A percentile compares a stretch with the other conserved stretches of the same genome.
phyloP scores from a whole-genome alignment of 768 basidiomycete genomes.

The Tulasnella sp. region DNA sequence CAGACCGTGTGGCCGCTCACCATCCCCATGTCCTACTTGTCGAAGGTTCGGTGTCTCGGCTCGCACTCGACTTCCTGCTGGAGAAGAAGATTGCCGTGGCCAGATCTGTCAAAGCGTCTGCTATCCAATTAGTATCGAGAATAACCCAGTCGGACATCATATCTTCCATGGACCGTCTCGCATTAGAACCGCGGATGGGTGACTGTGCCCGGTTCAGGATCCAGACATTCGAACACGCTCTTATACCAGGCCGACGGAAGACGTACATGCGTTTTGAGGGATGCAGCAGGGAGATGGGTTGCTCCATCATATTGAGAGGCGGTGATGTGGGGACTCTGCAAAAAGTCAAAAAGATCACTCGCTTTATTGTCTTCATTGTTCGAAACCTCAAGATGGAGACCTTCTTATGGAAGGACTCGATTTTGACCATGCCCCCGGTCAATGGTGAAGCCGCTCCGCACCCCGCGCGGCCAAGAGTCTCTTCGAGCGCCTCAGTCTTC shows the following conservation, averaged over 20 bases:
- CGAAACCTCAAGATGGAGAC: conserved; percentile 91
- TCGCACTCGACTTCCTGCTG: conserved; percentile 79
- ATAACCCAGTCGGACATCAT: conserved; percentile 94
- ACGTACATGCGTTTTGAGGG: conserved; percentile 98
- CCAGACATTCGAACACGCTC: conserved; percentile 87
- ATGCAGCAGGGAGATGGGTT: conserved; percentile 84
- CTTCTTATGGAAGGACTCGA: conserved; percentile 83
- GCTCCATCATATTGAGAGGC: conserved; percentile 85
- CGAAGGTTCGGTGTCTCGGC: conserved; percentile 80
- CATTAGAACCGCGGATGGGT: conserved; percentile 78
- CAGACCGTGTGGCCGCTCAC: conserved; percentile 77
- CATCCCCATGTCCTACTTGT: conserved; percentile 88
- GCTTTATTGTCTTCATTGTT: conserved; percentile 85
- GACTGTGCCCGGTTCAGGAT: conserved; percentile 77
- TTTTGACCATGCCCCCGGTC: conserved; percentile 61
- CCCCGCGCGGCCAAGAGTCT: conserved; percentile 18
- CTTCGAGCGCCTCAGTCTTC: conserved; percentile 17
- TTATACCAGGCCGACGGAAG: conserved; percentile 91
- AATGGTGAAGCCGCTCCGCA: conserved; percentile 54
- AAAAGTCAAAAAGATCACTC: conserved; percentile 83
- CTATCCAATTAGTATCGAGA: conserved; percentile 76
- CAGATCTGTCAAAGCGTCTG: conserved; percentile 75
- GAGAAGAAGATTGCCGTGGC: conserved; percentile 84
- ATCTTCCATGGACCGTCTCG: conserved; percentile 89
- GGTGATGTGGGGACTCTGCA: conserved; percentile 69